These are phyloP conservation scores for Cardiospermum halicacabum DNA, from an alignment of 345 rosid species.

Conservation along the genomic window DNA sequence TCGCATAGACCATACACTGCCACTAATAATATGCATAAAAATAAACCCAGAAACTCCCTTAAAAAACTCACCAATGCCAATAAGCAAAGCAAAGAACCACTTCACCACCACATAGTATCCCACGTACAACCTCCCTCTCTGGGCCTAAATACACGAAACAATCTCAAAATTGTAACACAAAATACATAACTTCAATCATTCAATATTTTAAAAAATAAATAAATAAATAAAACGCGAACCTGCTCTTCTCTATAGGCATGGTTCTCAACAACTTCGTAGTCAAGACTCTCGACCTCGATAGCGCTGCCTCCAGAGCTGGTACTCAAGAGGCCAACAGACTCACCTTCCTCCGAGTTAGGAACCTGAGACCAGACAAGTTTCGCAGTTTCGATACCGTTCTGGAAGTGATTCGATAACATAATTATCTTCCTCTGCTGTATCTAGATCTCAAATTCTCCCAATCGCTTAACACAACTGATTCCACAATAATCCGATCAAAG, in stretches of 20 bases:
- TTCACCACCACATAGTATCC: slow-evolving; percentile 71
- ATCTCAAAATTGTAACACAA: not conserved
- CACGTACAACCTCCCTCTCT: slow-evolving; percentile 75
- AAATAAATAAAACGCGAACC: slow-evolving; percentile 27
- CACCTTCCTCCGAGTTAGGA: slow-evolving; percentile 70
- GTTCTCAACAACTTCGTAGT: slow-evolving; percentile 93
- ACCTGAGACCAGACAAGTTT: slow-evolving; percentile 73
- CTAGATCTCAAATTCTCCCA: slow-evolving; percentile 16
- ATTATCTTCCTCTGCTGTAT: slow-evolving; percentile 7
- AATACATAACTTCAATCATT: not conserved
- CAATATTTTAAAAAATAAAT: no score
- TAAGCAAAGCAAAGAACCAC: slow-evolving; percentile 94
- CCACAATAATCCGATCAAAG: not conserved
- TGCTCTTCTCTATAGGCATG: slow-evolving; percentile 86
- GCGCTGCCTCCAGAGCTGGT: slow-evolving; percentile 31
- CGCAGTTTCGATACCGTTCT: slow-evolving; percentile 74
- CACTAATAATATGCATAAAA: not conserved
- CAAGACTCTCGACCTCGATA: slow-evolving; percentile 69
- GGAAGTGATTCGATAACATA: slow-evolving; percentile 77
- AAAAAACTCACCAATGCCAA: slow-evolving; percentile 85
- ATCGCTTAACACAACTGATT: not conserved
- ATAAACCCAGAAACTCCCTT: not conserved
- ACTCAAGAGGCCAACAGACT: slow-evolving; percentile 42
- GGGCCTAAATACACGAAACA: slow-evolving; percentile 44
- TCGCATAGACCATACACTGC: not conserved